Evolutionary conservation across 805 yeast species (phyloP).

Genomic region (Sungouiella blattae): DNA sequence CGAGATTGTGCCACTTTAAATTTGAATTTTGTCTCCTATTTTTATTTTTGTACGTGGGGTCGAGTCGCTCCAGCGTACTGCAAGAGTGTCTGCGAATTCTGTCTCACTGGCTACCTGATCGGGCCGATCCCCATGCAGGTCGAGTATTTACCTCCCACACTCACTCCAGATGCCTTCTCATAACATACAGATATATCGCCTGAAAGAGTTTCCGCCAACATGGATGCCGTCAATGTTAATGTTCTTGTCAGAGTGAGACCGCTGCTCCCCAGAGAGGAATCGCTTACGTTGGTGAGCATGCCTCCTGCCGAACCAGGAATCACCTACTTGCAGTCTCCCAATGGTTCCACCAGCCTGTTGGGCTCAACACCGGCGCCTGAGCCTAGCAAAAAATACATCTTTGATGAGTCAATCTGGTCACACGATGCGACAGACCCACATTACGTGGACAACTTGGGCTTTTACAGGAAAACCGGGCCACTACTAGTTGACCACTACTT

Average conservation of each 20-base stretch:
- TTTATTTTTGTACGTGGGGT: no score
- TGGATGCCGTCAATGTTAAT: conserved; percentile 27
- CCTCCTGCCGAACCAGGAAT: conserved; percentile 20
- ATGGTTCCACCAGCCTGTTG: conserved; percentile 17
- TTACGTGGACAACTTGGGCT: conserved; percentile 45
- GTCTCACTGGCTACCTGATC: no score
- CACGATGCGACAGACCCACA: conserved; percentile 26
- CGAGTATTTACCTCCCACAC: no score
- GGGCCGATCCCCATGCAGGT: no score
- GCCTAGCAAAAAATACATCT: conserved; percentile 35
- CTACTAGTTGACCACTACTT: conserved; percentile 55
- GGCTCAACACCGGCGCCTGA: not conserved
- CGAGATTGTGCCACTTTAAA: no score
- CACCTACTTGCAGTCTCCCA: conserved; percentile 20
- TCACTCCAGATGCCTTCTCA: no score
- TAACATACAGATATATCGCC: no score
- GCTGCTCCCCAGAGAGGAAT: conserved; percentile 27
- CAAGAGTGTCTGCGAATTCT: no score
- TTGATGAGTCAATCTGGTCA: conserved; percentile 55
- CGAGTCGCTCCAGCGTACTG: no score
- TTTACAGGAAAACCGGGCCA: conserved; percentile 55
- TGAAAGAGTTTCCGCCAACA: not conserved
- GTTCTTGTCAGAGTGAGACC: conserved; percentile 57
- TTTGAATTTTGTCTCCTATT: no score
- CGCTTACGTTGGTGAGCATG: conserved; percentile 28